These are phyloP conservation scores for Didymella segeticola DNA, from an alignment of 2,329 filamentous ascomycete genomes.

Conservation along the genomic window DNA sequence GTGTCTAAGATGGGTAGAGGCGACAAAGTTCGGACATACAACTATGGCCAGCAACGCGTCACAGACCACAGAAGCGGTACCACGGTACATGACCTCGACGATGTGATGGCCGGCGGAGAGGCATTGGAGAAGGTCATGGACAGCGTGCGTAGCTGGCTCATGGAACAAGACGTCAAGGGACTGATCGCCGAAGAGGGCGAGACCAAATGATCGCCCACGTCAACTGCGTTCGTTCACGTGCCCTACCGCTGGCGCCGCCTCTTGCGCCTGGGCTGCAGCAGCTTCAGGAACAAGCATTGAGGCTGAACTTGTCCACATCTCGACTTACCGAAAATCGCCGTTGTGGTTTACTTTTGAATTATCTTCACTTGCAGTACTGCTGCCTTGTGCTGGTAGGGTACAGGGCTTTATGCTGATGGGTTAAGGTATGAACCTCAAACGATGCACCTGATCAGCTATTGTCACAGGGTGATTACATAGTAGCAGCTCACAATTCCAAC, in stretches of 20 bases:
- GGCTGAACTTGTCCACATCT: neutral
- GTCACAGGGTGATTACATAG: neutral
- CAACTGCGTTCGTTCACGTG: neutral
- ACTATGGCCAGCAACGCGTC: constrained; percentile 78
- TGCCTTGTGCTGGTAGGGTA: neutral
- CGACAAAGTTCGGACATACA: constrained; percentile 95
- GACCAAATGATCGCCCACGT: constrained; percentile 25
- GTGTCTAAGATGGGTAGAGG: constrained; percentile 83
- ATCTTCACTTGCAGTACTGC: neutral
- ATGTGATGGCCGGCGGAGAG: constrained; percentile 78
- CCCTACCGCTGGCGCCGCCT: neutral
- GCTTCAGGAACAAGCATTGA: neutral
- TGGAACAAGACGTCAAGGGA: constrained; percentile 74
- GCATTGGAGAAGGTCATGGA: constrained; percentile 77
- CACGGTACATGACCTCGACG: constrained; percentile 79
- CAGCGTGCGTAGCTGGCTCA: constrained; percentile 77
- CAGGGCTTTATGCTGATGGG: neutral
- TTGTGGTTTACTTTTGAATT: neutral
- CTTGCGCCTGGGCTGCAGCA: neutral
- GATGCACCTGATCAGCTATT: too few relatives aligned
- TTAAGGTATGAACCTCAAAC: neutral
- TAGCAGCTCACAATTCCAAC: neutral
- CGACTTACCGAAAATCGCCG: constrained; percentile 7
- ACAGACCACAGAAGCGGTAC: constrained; percentile 86
- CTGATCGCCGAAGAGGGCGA: constrained; percentile 59